Evolutionary conservation across 2,329 filamentous ascomycete genomes (phyloP).

Genomic region (Trichocomaceae sp.): DNA sequence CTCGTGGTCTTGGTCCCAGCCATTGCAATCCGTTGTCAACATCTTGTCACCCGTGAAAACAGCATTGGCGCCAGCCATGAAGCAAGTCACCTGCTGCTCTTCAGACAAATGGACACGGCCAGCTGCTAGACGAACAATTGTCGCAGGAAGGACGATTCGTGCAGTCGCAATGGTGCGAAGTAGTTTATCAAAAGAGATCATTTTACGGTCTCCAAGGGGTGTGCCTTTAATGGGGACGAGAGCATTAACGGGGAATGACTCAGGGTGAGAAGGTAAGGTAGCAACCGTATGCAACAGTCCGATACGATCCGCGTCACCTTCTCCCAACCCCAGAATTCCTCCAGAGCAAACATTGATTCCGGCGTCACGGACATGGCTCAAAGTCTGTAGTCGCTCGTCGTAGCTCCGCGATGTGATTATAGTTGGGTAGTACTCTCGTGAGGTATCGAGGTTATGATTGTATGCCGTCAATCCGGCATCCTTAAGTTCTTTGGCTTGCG

Average conservation of each 20-base stretch:
- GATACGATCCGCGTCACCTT: conserved; percentile 70
- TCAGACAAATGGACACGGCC: conserved; percentile 78
- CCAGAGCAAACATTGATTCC: conserved; percentile 88
- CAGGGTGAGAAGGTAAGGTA: conserved; percentile 73
- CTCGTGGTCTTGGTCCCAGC: conserved; percentile 78
- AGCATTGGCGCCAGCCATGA: conserved; percentile 87
- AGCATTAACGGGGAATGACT: conserved; percentile 87
- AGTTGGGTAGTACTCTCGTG: conserved; percentile 77
- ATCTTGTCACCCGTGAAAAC: conserved; percentile 95
- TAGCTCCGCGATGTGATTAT: conserved; percentile 82
- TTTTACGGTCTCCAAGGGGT: conserved; percentile 66
- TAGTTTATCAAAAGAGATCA: conserved; percentile 69
- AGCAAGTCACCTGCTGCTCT: conserved; percentile 83
- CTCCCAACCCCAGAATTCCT: conserved; percentile 78
- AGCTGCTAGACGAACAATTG: conserved; percentile 80
- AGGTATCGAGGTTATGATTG: conserved; percentile 92
- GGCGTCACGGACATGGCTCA: conserved; percentile 72
- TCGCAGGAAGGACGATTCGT: conserved; percentile 72
- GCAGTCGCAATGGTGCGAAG: conserved; percentile 79
- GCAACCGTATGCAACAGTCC: conserved; percentile 77
- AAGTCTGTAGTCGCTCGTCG: conserved; percentile 75
- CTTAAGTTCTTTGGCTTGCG: conserved; percentile 75
- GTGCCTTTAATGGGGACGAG: conserved; percentile 88
- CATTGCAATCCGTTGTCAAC: conserved; percentile 85
- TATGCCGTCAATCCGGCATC: conserved; percentile 81